Conservation (phyloP, 139 green algal genomes). For the Coccomyxa sp. region DNA sequence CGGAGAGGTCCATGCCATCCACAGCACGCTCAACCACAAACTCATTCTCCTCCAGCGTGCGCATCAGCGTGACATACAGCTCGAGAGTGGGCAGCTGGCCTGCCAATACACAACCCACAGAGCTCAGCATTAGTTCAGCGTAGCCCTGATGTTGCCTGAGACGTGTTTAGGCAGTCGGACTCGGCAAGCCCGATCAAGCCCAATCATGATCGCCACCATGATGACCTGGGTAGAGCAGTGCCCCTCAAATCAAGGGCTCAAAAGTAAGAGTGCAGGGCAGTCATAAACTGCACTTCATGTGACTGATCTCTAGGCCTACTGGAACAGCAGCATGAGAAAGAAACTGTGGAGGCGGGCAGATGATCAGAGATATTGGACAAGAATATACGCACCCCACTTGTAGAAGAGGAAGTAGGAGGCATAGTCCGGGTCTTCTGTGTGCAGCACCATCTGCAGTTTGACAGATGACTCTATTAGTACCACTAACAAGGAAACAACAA, state of each 20-base stretch:
- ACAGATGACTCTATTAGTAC: not conserved
- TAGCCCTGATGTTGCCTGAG: not conserved
- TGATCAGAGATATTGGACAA: not conserved
- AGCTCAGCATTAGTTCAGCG: not conserved
- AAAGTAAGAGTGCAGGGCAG: not conserved
- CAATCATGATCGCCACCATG: too few relatives aligned
- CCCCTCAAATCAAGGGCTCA: not conserved
- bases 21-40: constrained; percentile 11
- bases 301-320: not conserved
- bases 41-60: constrained; percentile 2
- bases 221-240: too few relatives aligned
- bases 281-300: not conserved
- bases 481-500: not conserved
- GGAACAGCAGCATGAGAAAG: not conserved
- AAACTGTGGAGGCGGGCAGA: not conserved
- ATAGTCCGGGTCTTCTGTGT: not conserved
- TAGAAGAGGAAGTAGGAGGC: constrained; percentile 28
- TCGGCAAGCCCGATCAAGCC: too few relatives aligned
- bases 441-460: constrained; percentile 5
- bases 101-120: not conserved
- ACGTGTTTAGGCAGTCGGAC: too few relatives aligned
- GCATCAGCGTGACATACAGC: constrained; percentile 17
- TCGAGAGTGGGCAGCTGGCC: constrained; percentile 13
- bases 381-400: constrained; percentile 9
- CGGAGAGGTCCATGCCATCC: constrained; percentile 15